A percentile compares a stretch with the other conserved stretches of the same genome.
Evolutionary conservation across 768 basidiomycete species (phyloP).

Genomic region (Mycena latifolia): DNA sequence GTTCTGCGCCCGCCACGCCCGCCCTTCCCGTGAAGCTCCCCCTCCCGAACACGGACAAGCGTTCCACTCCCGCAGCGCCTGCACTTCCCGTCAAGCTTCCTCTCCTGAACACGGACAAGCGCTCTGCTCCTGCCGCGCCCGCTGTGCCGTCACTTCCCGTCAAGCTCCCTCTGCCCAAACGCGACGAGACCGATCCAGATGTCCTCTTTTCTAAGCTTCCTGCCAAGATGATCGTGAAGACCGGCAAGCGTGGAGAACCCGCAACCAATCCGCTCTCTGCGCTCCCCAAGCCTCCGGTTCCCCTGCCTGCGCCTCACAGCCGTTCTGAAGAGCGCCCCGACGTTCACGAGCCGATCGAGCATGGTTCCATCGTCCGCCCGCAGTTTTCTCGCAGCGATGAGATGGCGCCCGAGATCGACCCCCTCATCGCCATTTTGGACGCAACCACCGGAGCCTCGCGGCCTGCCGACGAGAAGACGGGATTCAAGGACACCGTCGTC

Average conservation of each 20-base stretch:
- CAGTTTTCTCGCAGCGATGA: neutral
- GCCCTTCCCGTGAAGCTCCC: neutral
- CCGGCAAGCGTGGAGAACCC: neutral
- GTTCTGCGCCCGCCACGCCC: neutral
- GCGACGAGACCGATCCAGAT: neutral
- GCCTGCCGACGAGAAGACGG: neutral
- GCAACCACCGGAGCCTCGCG: neutral
- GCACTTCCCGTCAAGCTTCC: neutral
- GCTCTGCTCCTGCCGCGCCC: neutral
- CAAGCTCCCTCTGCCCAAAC: neutral
- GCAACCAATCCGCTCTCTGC: no score
- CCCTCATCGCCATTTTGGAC: neutral
- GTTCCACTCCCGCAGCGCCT: neutral
- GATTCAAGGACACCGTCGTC: neutral
- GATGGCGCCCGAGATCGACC: no score
- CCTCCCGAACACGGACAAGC: neutral
- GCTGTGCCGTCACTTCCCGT: neutral
- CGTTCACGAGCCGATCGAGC: slow-evolving; percentile 6
- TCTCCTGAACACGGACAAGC: neutral
- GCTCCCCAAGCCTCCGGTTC: no score
- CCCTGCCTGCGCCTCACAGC: no score
- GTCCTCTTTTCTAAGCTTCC: neutral
- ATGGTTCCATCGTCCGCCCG: slow-evolving; percentile 5
- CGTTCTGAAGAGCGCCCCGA: no score
- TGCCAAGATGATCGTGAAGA: neutral